These are phyloP conservation scores for Tothia fuscella DNA, from an alignment of 2,329 filamentous ascomycete genomes.

Conservation along the genomic window DNA sequence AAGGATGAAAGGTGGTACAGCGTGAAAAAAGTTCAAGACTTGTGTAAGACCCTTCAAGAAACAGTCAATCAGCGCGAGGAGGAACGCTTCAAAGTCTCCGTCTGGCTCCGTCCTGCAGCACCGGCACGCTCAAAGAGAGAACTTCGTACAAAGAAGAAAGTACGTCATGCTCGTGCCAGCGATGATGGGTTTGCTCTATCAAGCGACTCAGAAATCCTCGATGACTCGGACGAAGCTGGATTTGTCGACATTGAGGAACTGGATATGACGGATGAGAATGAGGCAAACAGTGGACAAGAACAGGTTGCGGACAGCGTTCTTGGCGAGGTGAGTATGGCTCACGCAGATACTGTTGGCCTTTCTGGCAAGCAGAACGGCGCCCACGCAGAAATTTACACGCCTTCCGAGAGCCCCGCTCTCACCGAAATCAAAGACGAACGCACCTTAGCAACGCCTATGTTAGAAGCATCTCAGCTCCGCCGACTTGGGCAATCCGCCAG, in stretches of 20 bases:
- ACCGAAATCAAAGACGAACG: too few species aligned
- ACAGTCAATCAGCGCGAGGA: slow-evolving; percentile 52
- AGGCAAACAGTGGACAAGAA: neutral
- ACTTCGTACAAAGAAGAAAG: slow-evolving; percentile 6
- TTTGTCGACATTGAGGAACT: neutral
- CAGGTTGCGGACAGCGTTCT: neutral
- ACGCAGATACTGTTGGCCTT: too few species aligned
- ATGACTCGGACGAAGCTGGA: too few species aligned
- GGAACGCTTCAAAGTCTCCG: slow-evolving; percentile 30
- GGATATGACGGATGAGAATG: neutral
- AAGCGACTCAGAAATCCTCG: slow-evolving; percentile 21
- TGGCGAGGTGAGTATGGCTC: neutral
- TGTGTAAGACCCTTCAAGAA: slow-evolving; percentile 49
- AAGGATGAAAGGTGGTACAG: slow-evolving; percentile 40
- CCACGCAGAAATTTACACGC: too few species aligned
- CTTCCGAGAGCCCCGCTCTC: too few species aligned
- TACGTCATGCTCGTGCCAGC: slow-evolving; percentile 14
- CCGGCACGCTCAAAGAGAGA: neutral
- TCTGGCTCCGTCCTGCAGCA: neutral
- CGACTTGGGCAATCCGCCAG: too few species aligned
- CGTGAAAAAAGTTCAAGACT: slow-evolving; percentile 39
- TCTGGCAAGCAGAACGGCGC: too few species aligned
- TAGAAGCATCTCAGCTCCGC: too few species aligned
- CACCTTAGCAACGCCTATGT: too few species aligned
- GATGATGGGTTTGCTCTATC: slow-evolving; percentile 38